These are phyloP conservation scores for Amoeboaphelidium protococcarum DNA, from an alignment of 371 early-diverging fungal genomes.

Conservation along the genomic window DNA sequence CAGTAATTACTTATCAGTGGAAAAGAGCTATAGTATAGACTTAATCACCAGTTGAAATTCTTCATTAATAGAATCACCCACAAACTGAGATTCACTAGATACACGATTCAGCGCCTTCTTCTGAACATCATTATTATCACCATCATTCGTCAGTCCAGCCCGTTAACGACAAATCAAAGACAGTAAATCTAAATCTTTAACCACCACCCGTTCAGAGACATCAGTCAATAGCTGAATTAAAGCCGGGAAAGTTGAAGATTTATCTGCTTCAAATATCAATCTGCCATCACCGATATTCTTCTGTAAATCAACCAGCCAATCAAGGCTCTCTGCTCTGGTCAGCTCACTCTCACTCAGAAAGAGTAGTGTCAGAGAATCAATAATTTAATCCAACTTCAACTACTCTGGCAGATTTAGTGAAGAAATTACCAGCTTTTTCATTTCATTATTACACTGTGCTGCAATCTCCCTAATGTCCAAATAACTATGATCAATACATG, in stretches of 20 bases:
- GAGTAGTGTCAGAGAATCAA: conserved; percentile 38
- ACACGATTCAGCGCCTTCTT: conserved; percentile 43
- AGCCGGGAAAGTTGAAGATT: conserved; percentile 22
- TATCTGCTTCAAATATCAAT: not conserved
- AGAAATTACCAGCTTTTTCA: not conserved
- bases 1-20: too few relatives aligned
- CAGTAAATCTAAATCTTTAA: conserved; percentile 56
- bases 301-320: conserved; percentile 76
- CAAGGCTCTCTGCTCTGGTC: conserved; percentile 55
- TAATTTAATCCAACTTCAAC: conserved; percentile 25
- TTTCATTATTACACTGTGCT: not conserved
- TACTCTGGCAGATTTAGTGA: not conserved
- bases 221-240: conserved; percentile 62
- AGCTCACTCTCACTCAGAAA: conserved; percentile 58
- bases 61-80: too few relatives aligned
- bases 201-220: conserved; percentile 60
- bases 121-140: too few relatives aligned
- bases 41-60: too few relatives aligned
- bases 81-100: conserved; percentile 47
- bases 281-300: conserved; percentile 45
- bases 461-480: not conserved
- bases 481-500: conserved; percentile 38
- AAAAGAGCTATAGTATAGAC: too few relatives aligned
- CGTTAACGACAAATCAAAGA: conserved; percentile 62
- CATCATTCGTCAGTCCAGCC: too few relatives aligned